Evolutionary conservation across 768 basidiomycete genomes (phyloP).

Genomic region (Mycena maculata): DNA sequence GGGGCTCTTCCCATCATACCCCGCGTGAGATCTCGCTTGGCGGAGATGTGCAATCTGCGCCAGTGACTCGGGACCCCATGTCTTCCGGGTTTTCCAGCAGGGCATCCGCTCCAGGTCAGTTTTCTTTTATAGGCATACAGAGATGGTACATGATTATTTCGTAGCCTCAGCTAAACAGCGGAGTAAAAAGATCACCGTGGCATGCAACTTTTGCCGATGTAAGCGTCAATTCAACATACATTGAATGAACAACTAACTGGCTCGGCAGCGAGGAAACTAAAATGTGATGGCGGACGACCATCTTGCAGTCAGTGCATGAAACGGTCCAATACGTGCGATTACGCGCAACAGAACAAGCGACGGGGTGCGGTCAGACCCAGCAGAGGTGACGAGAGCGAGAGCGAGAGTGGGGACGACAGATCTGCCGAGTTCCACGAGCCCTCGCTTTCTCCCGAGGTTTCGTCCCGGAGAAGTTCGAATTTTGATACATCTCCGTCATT

Average conservation of each 20-base stretch:
- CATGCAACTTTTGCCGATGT: conserved; percentile 94
- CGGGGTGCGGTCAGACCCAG: conserved; percentile 69
- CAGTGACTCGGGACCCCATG: conserved; percentile 58
- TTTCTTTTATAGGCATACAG: conserved; percentile 15
- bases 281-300: conserved; percentile 88
- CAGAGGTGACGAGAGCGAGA: conserved; percentile 75
- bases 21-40: conserved; percentile 60
- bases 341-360: conserved; percentile 81
- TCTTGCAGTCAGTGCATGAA: conserved; percentile 87
- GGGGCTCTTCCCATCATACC: conserved; percentile 58
- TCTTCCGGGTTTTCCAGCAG: conserved; percentile 49
- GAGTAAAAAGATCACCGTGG: conserved; percentile 88
- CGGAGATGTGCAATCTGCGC: conserved; percentile 56
- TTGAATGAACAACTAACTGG: conserved; percentile 27
- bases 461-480: conserved; percentile 62
- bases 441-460: conserved; percentile 69
- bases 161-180: conserved; percentile 73
- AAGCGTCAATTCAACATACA: conserved; percentile 44
- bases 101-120: conserved; percentile 43
- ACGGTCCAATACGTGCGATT: conserved; percentile 82
- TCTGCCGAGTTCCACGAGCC: conserved; percentile 63
- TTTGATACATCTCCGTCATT: conserved; percentile 59
- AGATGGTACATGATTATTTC: conserved; percentile 28
- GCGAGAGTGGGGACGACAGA: conserved; percentile 71
- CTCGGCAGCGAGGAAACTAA: conserved; percentile 81